Evolutionary conservation across 805 yeast species (phyloP), one percentile per base, ranked within the genome.

Genomic region (Pichia insulana): DNA sequence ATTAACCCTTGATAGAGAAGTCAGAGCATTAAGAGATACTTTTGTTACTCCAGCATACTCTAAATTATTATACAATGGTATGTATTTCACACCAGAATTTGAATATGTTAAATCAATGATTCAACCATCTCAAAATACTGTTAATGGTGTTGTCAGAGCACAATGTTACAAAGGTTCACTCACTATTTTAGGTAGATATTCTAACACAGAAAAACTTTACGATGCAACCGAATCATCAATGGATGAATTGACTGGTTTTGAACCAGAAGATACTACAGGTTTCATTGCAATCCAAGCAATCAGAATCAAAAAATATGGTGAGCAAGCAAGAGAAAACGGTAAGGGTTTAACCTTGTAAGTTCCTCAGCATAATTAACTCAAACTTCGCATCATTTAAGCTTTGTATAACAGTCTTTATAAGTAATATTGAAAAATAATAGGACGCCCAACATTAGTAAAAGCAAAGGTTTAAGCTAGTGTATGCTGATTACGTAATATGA

Each of bases 161-260:
- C 76, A 88, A 61, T 80, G 83, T 52, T 92, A 90, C 80, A 92
- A 92, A 76, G 98, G 98, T 55, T 70, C 79, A 50, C 67, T 87
- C 53, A 69, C 71, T 44, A 77, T 90, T 53, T 76, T 89, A 61
- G 98, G 98, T 63, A 87, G 98, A 76, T 88, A 81, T 49, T 87
- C 96, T 20, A 82, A 82, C 51, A 88, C 97, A 48, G 98, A 92
- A 72, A 90, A 88, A 71, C 78, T 92, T 55, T 92, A 92, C 68
- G 97, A 92, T 64, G 96, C 96, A 51, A 87, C 96, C 43, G 97
- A 90, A 68, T 89, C 97, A 13, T 90, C 97, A 11, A 92, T 92
- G 98, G 98, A 92, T 68, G 98, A 92, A 71, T 80, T 92, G 60
- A 88, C 97, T 45, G 98, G 96, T 46, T 92, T 92, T 76, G 82